Base-by-base conservation (phyloP, 495 filamentous ascomycete species). In the Tuber umbilicatum region DNA sequence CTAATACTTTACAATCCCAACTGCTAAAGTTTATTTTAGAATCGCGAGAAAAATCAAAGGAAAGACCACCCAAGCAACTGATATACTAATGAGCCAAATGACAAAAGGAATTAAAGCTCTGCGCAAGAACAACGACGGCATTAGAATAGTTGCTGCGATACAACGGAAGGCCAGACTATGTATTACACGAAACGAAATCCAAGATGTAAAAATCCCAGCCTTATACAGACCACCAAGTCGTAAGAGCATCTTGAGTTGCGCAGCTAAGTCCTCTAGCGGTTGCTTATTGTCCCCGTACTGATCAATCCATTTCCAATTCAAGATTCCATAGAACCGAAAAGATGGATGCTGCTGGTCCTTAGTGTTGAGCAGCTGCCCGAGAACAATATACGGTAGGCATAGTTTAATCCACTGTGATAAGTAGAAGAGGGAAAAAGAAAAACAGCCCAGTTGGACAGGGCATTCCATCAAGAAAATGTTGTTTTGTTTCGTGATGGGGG, bases 51-150 rank as follows among this genome's bases (percentile, higher is more conserved):
- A 64, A 64, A 64, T 6, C 12, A 6, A 64, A 35, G 27, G 27
- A 64, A 64, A 31, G 5, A 35, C 4, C 55, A 64, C 55, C 14
- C 31, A 64, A 35, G 55, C 27, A 64, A 64, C 14, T 35, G 55
- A 16, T 64, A 64, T 64, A 64, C 55, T 64, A 64, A 64, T 35
- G 14, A 64, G 31, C 55, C 55, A 35, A 64, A 35, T 35, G 55
- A 64, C 55, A 64, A 64, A 64, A 64, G 55, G 31, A 64, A 64
- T 64, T 64, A 64, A 64, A 64, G 55, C 55, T 35, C 55, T 64
- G 55, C 55, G 9, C 14, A 64, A 14, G 55, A 64, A 64, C 55
- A 31, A 60, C 45, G 14, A 27, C 55, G 55, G 31, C 12, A 35
- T 35, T 64, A 64, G 55, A 64, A 64, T 64, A 64, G 55, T 64